Evolutionary conservation across 202 grass and related monocot species (phyloP), one percentile per base, ranked within the genome.

Genomic region (Tripidium arundinaceum): DNA sequence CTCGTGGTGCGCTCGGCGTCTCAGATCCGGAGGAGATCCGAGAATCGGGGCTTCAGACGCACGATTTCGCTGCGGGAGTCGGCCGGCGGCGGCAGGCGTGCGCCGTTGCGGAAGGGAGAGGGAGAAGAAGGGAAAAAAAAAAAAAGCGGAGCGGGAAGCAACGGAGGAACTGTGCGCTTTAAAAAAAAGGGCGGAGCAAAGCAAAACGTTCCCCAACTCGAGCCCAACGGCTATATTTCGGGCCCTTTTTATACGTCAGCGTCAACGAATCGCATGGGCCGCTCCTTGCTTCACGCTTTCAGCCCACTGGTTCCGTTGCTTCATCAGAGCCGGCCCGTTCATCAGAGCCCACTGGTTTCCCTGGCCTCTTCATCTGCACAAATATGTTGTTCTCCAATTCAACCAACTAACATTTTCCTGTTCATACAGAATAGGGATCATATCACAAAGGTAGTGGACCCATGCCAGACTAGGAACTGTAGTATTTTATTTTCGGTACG

Each of bases 171-270:
- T 18, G 58, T 5, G 38, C 33, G 46, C 67, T 75, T 89, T 49
- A 63, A 79, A 55, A 21, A 10, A 22, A 75, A 49, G 8, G 33
- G 16, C 11, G 31, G 9, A 9, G 41, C 2, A 25, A 29, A 50
- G 58, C 22, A 62, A 66, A 78, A 66, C 62, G 8, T 21, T 6
- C 4, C 61, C 4, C 8, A 6, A 65, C 43, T 29, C 27, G 57
- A 76, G 77, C 71, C 82, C 86, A 88, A 85, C 82, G 82, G 82
- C 79, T 80, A 82, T 45, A 76, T 83, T 87, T 67, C 61, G 45
- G 70, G 77, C 70, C 82, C 7, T 71, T 37, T 66, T 60, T 77
- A 86, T 72, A 86, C 26, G 16, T 3, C 65, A 54, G 21, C 12
- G 8, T n/a, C 8, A n/a, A 4, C 15, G 28, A 40, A 26, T 0